Conservation (phyloP, 192 early-diverging fungal genomes). For the Coemansia asiatica region DNA sequence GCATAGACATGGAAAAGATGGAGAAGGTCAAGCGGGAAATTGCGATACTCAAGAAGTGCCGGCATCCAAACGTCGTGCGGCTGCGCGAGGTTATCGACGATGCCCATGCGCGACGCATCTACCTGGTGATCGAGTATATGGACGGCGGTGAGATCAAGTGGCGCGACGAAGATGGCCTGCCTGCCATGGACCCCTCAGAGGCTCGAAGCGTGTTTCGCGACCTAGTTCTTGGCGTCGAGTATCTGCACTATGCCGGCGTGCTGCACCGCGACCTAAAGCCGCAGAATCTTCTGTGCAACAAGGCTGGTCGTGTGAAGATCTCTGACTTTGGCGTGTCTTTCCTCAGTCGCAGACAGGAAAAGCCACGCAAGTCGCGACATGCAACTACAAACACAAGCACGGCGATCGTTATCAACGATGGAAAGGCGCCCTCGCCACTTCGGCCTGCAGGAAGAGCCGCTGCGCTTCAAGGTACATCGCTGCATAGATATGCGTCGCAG, state of each 20-base stretch:
- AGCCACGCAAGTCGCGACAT: slow-evolving; percentile 1
- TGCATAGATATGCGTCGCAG: slow-evolving; percentile 50
- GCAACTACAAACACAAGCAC: neutral
- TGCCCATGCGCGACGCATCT: slow-evolving; percentile 85
- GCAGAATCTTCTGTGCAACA: slow-evolving; percentile 84
- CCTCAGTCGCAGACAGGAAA: slow-evolving; percentile 54
- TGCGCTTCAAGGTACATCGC: slow-evolving; percentile 21
- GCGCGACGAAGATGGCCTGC: slow-evolving; percentile 67
- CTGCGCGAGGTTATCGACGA: slow-evolving; percentile 95
- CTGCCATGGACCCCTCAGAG: slow-evolving; percentile 63
- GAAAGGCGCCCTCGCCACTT: slow-evolving; percentile 28
- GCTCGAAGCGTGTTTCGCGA: slow-evolving; percentile 84
- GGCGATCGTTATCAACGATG: neutral
- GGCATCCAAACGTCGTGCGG: slow-evolving; percentile 87
- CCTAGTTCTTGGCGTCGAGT: slow-evolving; percentile 88
- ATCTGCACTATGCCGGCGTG: slow-evolving; percentile 92
- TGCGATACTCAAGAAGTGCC: slow-evolving; percentile 93
- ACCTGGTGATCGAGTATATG: slow-evolving; percentile 91
- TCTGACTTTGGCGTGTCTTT: slow-evolving; percentile 98
- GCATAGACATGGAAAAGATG: slow-evolving; percentile 50
- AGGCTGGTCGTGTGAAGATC: slow-evolving; percentile 84
- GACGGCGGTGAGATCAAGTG: slow-evolving; percentile 90
- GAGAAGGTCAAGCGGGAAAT: slow-evolving; percentile 94
- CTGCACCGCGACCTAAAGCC: slow-evolving; percentile 99
- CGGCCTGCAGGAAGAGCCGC: slow-evolving; percentile 27